These are phyloP conservation scores for Zopfia rhizophila DNA, from an alignment of 2,329 filamentous ascomycete species.

Conservation along the genomic window DNA sequence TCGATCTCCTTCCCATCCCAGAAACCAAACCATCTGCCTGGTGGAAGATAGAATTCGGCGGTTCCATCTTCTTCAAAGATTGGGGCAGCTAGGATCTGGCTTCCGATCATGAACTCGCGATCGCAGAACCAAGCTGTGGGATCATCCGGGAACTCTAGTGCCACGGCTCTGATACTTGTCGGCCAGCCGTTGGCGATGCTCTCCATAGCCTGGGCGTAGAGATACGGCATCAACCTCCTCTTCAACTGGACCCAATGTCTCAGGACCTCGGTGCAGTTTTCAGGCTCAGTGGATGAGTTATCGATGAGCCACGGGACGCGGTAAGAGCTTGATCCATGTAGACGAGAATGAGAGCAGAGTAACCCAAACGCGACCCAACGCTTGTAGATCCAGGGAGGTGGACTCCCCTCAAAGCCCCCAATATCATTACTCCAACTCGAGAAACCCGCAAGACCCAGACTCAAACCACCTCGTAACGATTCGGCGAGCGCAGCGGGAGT, in stretches of 20 bases:
- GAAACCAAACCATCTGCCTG: slow-evolving; percentile 62
- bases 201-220: slow-evolving; percentile 63
- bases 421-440: slow-evolving; percentile 78
- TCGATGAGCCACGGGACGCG: slow-evolving; percentile 81
- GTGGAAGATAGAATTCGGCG: slow-evolving; percentile 73
- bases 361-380: slow-evolving; percentile 82
- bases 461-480: slow-evolving; percentile 72
- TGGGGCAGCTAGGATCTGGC: slow-evolving; percentile 70
- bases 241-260: slow-evolving; percentile 64
- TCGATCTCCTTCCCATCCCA: slow-evolving; percentile 55
- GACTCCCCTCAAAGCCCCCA: slow-evolving; percentile 76
- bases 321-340: slow-evolving; percentile 76
- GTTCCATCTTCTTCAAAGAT: slow-evolving; percentile 71
- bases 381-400: slow-evolving; percentile 76
- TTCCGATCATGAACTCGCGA: slow-evolving; percentile 78
- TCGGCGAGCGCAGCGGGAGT: slow-evolving; percentile 79
- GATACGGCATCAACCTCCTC: slow-evolving; percentile 67
- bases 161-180: slow-evolving; percentile 70
- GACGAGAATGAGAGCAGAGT: slow-evolving; percentile 74
- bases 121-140: slow-evolving; percentile 75
- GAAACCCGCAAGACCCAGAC: slow-evolving; percentile 71
- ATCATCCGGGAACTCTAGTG: slow-evolving; percentile 77
- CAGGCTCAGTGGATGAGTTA: slow-evolving; percentile 63
- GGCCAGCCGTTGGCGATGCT: slow-evolving; percentile 66
- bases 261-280: slow-evolving; percentile 65